phyloP scores from a whole-genome alignment of 352 stramenopile genomes.

The Plasmopara halstedii region DNA sequence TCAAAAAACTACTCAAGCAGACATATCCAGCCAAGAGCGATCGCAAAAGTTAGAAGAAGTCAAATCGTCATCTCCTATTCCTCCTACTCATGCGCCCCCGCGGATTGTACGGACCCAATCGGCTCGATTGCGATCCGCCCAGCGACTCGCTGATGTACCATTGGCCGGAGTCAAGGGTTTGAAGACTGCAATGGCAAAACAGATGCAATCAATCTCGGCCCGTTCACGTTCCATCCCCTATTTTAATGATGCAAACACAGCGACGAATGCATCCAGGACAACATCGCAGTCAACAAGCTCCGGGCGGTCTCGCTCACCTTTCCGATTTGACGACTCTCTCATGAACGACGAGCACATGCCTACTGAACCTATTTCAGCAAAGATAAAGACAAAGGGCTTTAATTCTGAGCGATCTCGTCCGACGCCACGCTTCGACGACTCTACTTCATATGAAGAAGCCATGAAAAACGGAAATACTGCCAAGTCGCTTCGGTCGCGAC shows the following conservation, averaged over 20 bases:
- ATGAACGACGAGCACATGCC: constrained; percentile 4
- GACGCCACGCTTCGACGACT: constrained; percentile 13
- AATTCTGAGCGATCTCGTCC: constrained; percentile 11
- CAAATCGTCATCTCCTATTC: not conserved
- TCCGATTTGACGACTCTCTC: constrained; percentile 14
- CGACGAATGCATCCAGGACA: not conserved
- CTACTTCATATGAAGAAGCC: constrained; percentile 7
- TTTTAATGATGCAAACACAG: constrained; percentile 6
- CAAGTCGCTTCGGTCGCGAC: constrained; percentile 12
- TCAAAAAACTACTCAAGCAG: not conserved
- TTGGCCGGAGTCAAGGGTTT: constrained; percentile 4
- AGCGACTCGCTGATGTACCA: not conserved
- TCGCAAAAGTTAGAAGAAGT: constrained; percentile 14
- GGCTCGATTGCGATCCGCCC: constrained; percentile 3
- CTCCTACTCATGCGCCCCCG: not conserved
- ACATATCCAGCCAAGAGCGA: constrained; percentile 1
- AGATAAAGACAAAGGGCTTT: constrained; percentile 6
- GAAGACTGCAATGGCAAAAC: constrained; percentile 3
- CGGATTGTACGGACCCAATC: constrained; percentile 10
- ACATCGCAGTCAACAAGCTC: constrained; percentile 5
- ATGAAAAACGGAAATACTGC: constrained; percentile 7
- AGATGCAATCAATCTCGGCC: constrained; percentile 1
- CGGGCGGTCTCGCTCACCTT: constrained; percentile 6
- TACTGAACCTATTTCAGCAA: not conserved
- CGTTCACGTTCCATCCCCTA: constrained; percentile 2